Conservation (phyloP, 768 basidiomycete genomes). For the Dioszegia aurantiaca region DNA sequence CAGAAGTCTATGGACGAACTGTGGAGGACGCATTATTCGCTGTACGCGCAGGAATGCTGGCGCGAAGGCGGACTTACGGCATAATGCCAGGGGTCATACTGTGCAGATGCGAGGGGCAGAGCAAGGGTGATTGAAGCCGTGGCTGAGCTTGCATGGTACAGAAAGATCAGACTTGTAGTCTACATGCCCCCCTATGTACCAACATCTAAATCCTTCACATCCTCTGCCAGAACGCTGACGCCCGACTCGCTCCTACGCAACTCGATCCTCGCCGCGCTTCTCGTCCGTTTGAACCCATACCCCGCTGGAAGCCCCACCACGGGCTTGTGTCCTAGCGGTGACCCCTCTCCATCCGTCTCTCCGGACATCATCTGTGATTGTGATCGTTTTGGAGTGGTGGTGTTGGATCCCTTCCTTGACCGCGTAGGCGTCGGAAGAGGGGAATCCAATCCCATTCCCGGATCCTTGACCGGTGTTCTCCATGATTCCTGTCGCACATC, state of each 20-base stretch:
- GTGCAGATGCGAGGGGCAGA: too few relatives aligned
- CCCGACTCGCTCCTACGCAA: slow-evolving; percentile 1
- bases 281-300: slow-evolving; percentile 20
- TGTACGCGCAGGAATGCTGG: too few relatives aligned
- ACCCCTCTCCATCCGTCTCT: not conserved
- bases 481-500: not conserved
- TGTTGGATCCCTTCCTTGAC: not conserved
- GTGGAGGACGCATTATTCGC: too few relatives aligned
- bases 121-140: too few relatives aligned
- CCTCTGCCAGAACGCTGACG: slow-evolving; percentile 3
- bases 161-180: too few relatives aligned
- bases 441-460: slow-evolving; percentile 1
- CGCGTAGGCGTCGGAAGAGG: not conserved
- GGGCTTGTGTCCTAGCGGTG: not conserved
- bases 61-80: too few relatives aligned
- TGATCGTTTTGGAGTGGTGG: not conserved
- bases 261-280: slow-evolving; percentile 19
- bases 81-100: too few relatives aligned
- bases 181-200: not conserved
- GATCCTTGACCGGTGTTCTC: not conserved
- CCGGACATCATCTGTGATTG: not conserved
- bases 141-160: too few relatives aligned
- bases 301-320: slow-evolving; percentile 6
- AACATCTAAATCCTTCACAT: slow-evolving; percentile 9
- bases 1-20: too few relatives aligned